Base-by-base conservation (phyloP, 2,329 filamentous ascomycete species). In the Pleurostoma richardsiae region DNA sequence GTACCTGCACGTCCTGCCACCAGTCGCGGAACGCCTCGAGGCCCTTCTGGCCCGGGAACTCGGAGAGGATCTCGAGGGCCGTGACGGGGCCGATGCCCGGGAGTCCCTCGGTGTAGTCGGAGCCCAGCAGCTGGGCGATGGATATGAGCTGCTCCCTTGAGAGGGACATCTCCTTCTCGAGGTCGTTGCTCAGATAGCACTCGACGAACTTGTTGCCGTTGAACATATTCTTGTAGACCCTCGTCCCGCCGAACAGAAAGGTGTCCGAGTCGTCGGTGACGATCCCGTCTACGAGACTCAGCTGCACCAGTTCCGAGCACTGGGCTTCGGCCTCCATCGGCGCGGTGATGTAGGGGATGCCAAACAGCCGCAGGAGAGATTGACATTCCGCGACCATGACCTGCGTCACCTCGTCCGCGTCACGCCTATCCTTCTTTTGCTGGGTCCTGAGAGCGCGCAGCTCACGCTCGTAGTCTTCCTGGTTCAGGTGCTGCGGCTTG, bases 191-290 rank as follows among this genome's bases (percentile, higher is more conserved):
- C 7, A 99, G 78, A 62, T 97, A 99, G 68, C 94, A 97, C 69
- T 99, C 94, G 39, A 99, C 94, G 57, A 90, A 95, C 63, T 99
- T 99, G 65, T 94, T 94, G 57, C 90, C 86, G 67, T 96, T 99
- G 75, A 99, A 99, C 90, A 99, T 95, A 72, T 99, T 99, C 67
- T 99, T 99, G 76, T 99, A 99, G 27, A 99, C 87, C 19, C 92
- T 79, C 0, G 90, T 99, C 36, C 94, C 95, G 19, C 94, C 95
- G 64, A 99, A 99, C 1, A 99, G 79, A 60, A 99, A 99, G 1
- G 86, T 95, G 71, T 99, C 94, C 3, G 88, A 95, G 63, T 99
- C 94, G 59, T 99, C 94, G 0, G 95, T 99, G 30, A 99, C 91
- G 51, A 99, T 96, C 10, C 95, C 94, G 62, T 99, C 95, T 6